Base-by-base conservation (phyloP, 2,329 filamentous ascomycete species). In the Neocatenulostroma microsporum region DNA sequence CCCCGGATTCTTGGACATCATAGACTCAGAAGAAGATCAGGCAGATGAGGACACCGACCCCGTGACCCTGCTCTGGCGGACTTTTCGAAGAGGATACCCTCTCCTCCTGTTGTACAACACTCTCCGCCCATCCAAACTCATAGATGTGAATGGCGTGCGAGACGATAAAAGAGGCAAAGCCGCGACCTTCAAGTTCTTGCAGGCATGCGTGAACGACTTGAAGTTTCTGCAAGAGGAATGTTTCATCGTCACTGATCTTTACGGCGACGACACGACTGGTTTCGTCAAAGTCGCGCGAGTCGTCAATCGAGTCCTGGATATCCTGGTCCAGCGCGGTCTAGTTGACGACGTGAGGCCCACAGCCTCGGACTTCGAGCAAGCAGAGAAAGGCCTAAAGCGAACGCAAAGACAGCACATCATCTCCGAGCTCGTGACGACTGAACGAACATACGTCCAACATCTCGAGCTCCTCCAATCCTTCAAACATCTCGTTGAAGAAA, bases 371-470 rank as follows among this genome's bases (percentile, higher is more conserved):
- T 70, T 74, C 23, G 70, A 70, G 35, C 60, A 66, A 10, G 58
- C 62, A n/a, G 54, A 51, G 9, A 54, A 56, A 35, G 49, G 54
- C 13, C 53, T 56, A 31, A 78, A 80, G 31, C 75, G 79, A 38
- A 78, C 77, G 2, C 76, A 84, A 57, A 81, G 87, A 48, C 84
- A 95, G 53, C 84, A 95, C 60, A 86, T 96, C 43, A 76, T 98
- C 28, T 80, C 83, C 54, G 91, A 98, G 62, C 67, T 98, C 30
- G 82, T 98, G 38, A 85, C 89, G 51, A 96, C 89, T 2, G 91
- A 98, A 63, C 80, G 91, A 45, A 95, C 95, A 63, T 98, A 98
- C 52, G 91, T 96, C 3, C 88, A 96, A 60, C 91, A 98, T 66
- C 67, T 98, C 36, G 89, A 96, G 60, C 89, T 94, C 49, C 63